Conservation (phyloP, 2,329 filamentous ascomycete genomes). For the Curvularia verruculosa region DNA sequence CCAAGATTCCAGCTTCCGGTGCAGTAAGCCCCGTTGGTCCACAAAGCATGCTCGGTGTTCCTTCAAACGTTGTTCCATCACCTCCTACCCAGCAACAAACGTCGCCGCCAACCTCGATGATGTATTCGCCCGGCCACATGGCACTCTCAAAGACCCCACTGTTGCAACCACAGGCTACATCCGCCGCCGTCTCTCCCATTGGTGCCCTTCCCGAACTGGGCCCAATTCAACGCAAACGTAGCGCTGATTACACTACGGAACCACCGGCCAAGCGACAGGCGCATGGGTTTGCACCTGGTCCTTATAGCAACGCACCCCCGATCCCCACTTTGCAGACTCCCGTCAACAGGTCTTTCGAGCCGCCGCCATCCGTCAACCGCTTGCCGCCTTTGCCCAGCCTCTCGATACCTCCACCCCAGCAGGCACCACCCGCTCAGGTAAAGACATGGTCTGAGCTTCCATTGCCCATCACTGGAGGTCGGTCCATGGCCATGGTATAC, state of each 20-base stretch:
- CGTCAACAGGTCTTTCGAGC: slow-evolving; percentile 44
- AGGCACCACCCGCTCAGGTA: slow-evolving; percentile 36
- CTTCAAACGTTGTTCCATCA: slow-evolving; percentile 56
- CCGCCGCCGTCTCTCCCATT: slow-evolving; percentile 53
- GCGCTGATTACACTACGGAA: slow-evolving; percentile 61
- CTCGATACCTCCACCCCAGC: slow-evolving; percentile 63
- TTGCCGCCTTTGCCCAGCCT: slow-evolving; percentile 75
- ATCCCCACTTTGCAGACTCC: slow-evolving; percentile 46
- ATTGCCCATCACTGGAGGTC: slow-evolving; percentile 61
- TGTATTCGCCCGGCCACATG: slow-evolving; percentile 52
- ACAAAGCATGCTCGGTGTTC: slow-evolving; percentile 46
- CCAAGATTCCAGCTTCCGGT: slow-evolving; percentile 53
- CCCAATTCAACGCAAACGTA: slow-evolving; percentile 61
- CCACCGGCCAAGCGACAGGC: slow-evolving; percentile 62
- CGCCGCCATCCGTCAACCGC: slow-evolving; percentile 50
- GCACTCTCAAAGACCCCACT: slow-evolving; percentile 50
- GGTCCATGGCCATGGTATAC: slow-evolving; percentile 81
- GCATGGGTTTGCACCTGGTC: slow-evolving; percentile 45
- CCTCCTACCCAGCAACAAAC: slow-evolving; percentile 58
- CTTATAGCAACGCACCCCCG: slow-evolving; percentile 44
- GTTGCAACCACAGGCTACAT: slow-evolving; percentile 49
- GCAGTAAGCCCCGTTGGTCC: slow-evolving; percentile 43
- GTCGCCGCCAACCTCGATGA: slow-evolving; percentile 55
- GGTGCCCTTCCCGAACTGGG: slow-evolving; percentile 51
- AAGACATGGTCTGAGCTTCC: slow-evolving; percentile 54